These are phyloP conservation scores for Parastagonospora nodorum DNA, from an alignment of 2,329 filamentous ascomycete species.

Conservation along the genomic window DNA sequence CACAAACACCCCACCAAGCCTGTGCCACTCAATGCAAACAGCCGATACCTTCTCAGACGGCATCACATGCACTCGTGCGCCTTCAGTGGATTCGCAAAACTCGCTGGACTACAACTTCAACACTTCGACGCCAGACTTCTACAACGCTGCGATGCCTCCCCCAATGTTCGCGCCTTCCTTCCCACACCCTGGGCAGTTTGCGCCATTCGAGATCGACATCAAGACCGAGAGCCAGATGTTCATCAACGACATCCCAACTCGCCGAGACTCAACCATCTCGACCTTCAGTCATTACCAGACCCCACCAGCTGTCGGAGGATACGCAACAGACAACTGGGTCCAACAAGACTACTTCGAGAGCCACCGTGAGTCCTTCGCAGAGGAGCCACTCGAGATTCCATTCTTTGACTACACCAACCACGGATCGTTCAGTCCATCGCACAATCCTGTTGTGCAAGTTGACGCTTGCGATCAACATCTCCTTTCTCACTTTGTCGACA, in stretches of 20 bases:
- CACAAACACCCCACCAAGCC: constrained; percentile 72
- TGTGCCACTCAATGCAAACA: constrained; percentile 81
- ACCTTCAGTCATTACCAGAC: constrained; percentile 91
- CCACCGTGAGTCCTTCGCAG: constrained; percentile 67
- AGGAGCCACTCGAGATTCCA: constrained; percentile 68
- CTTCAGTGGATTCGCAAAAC: constrained; percentile 80
- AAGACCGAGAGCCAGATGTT: constrained; percentile 95
- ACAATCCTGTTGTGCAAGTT: constrained; percentile 77
- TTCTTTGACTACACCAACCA: constrained; percentile 82
- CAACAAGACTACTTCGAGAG: constrained; percentile 72
- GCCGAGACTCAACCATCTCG: constrained; percentile 84
- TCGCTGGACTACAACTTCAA: constrained; percentile 70
- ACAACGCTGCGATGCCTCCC: constrained; percentile 66
- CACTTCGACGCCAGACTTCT: constrained; percentile 61
- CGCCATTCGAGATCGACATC: constrained; percentile 92
- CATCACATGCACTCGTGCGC: constrained; percentile 70
- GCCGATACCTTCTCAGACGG: constrained; percentile 80
- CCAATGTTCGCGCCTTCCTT: constrained; percentile 51
- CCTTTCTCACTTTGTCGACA: constrained; percentile 87
- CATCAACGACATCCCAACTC: constrained; percentile 84
- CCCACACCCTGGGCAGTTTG: constrained; percentile 63
- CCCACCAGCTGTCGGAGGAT: constrained; percentile 72
- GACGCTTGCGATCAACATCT: constrained; percentile 86
- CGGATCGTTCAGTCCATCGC: constrained; percentile 62
- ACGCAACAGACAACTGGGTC: constrained; percentile 73